phyloP scores from a whole-genome alignment of 2,329 filamentous ascomycete genomes.

The Fusarium denticulatum region DNA sequence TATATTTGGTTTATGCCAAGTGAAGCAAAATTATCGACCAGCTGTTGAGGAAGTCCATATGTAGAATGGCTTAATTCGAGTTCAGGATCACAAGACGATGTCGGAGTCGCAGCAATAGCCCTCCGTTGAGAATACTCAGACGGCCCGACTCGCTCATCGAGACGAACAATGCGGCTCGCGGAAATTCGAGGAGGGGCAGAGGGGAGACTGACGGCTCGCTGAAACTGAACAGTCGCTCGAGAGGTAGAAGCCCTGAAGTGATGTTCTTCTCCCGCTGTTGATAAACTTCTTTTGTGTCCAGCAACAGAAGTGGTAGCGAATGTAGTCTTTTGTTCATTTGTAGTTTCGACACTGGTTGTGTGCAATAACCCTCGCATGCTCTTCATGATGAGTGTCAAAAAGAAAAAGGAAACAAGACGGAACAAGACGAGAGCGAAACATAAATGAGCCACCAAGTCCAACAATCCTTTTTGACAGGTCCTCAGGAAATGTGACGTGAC shows the following conservation, averaged over 20 bases:
- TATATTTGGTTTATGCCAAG: constrained; percentile 80
- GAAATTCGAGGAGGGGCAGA: constrained; percentile 44
- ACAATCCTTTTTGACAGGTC: not conserved
- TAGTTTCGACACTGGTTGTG: constrained; percentile 62
- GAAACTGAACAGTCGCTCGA: constrained; percentile 43
- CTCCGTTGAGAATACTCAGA: constrained; percentile 69
- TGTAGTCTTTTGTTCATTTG: constrained; percentile 51
- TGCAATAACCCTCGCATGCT: constrained; percentile 56
- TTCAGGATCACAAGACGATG: constrained; percentile 60
- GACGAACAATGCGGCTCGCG: constrained; percentile 59
- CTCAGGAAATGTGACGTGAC: constrained; percentile 4
- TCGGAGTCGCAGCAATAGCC: constrained; percentile 63
- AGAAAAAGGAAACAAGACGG: not conserved
- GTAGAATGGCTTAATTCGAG: constrained; percentile 70
- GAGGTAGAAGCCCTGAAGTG: not conserved
- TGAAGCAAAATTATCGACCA: constrained; percentile 71
- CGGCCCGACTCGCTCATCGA: constrained; percentile 39
- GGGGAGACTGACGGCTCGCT: constrained; percentile 48
- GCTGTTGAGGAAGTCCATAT: constrained; percentile 68
- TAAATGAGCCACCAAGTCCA: not conserved
- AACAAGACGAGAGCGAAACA: not conserved
- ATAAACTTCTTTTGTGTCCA: constrained; percentile 60
- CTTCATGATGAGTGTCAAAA: constrained; percentile 47
- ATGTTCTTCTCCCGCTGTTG: constrained; percentile 32
- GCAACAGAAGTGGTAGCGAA: constrained; percentile 54